These are phyloP conservation scores for Starmerella lactis-condensi DNA, from an alignment of 805 yeast genomes.

Conservation along the genomic window DNA sequence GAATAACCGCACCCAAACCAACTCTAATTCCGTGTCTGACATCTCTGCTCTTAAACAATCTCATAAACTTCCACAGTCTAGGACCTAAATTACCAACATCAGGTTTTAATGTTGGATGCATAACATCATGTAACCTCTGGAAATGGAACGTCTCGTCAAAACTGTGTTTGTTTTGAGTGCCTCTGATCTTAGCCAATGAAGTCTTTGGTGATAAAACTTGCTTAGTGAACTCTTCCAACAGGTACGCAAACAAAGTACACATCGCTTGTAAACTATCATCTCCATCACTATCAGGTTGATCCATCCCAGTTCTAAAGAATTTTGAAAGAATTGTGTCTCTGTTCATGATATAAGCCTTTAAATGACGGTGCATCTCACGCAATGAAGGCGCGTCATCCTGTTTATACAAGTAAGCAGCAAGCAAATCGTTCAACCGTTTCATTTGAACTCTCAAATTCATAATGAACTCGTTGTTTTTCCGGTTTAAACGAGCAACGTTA, in stretches of 20 bases:
- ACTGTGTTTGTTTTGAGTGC: background rate
- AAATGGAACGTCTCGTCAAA: slow-evolving; percentile 1
- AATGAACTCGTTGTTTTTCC: background rate
- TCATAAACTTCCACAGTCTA: slow-evolving; percentile 25
- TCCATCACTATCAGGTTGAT: slow-evolving; percentile 19
- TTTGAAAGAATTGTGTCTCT: background rate
- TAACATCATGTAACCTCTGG: slow-evolving; percentile 8
- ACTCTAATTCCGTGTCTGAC: slow-evolving; percentile 65
- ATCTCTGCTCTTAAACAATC: slow-evolving; percentile 41
- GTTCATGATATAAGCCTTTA: no score
- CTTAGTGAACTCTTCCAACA: background rate
- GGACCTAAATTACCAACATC: slow-evolving; percentile 14
- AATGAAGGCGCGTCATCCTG: background rate
- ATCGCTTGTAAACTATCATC: slow-evolving; percentile 22
- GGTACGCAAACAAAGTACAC: background rate
- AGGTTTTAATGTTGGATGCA: slow-evolving; percentile 11
- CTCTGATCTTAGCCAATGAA: background rate
- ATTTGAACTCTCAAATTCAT: slow-evolving; percentile 1
- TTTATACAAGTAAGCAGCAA: slow-evolving; percentile 1
- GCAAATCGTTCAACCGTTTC: background rate
- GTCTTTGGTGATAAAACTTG: background rate
- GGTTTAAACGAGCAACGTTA: slow-evolving; percentile 35
- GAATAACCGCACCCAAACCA: slow-evolving; percentile 52
- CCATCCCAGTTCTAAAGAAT: background rate
- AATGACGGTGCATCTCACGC: no score